Conservation (phyloP, 495 filamentous ascomycete genomes). For the Parathielavia appendiculata region DNA sequence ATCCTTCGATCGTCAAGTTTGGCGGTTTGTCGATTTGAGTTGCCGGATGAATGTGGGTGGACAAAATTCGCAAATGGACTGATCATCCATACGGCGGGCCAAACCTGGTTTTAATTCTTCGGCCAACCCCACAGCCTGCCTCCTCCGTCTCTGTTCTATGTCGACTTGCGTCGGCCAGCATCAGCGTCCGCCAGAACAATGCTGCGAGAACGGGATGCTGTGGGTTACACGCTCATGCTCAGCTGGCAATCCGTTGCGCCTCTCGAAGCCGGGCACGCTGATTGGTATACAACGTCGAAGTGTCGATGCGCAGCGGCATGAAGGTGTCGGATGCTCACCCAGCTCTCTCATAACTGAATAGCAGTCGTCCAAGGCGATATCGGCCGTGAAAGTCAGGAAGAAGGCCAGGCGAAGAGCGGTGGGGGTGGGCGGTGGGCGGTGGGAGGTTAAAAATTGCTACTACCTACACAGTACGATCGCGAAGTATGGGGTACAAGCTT, state of each 20-base stretch:
- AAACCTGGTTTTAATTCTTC: neutral
- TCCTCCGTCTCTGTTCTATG: neutral
- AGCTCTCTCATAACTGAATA: neutral
- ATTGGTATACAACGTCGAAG: slow-evolving; percentile 2
- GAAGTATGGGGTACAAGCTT: neutral
- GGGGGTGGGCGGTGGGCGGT: neutral
- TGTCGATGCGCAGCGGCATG: slow-evolving; percentile 1
- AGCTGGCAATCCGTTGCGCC: neutral
- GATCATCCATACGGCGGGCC: neutral
- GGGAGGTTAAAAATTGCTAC: neutral
- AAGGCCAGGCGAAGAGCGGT: no score
- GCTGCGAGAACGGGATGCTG: neutral
- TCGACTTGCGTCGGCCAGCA: neutral
- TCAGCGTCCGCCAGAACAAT: neutral
- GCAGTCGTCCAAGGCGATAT: neutral
- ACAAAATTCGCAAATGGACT: neutral
- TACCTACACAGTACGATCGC: no score
- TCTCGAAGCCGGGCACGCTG: neutral
- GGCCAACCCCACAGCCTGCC: neutral
- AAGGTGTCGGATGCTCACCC: neutral
- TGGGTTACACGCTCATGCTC: slow-evolving; percentile 7
- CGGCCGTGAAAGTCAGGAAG: neutral
- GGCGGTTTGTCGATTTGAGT: neutral
- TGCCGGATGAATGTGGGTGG: neutral
- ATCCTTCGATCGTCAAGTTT: neutral